Conservation (phyloP, 1,284 basidiomycete genomes). For the Trichosporon faecale region DNA sequence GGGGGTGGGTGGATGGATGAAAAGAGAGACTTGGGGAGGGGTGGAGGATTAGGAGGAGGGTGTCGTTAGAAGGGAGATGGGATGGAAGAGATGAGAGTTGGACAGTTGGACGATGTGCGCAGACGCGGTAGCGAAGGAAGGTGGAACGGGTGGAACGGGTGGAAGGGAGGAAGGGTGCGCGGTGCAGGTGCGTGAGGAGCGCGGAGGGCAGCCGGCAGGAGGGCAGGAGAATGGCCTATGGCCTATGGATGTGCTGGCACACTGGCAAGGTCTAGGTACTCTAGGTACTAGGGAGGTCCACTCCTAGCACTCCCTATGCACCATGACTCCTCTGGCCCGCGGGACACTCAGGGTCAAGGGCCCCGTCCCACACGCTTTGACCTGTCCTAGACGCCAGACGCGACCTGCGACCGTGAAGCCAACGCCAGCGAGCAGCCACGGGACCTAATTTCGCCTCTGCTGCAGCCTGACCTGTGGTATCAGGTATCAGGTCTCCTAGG, state of each 20-base stretch:
- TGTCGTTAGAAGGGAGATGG: background rate
- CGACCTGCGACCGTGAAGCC: background rate
- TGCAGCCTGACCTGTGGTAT: background rate
- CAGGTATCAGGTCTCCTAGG: slow-evolving; percentile 3
- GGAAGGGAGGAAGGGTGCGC: slow-evolving; percentile 1
- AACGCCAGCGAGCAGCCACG: background rate
- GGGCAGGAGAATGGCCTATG: background rate
- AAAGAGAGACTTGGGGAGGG: slow-evolving; percentile 2
- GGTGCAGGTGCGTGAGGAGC: background rate
- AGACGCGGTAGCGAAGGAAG: slow-evolving; percentile 4
- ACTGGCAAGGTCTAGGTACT: background rate
- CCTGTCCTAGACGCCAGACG: slow-evolving; percentile 1
- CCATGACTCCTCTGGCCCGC: background rate
- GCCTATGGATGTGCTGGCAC: slow-evolving; percentile 7
- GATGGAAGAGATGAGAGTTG: background rate
- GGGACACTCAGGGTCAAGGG: slow-evolving; percentile 8
- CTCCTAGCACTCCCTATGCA: background rate
- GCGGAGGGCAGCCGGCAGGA: background rate
- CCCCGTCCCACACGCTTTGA: slow-evolving; percentile 12
- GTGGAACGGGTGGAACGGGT: too few species aligned
- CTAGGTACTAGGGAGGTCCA: background rate
- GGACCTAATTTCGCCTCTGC: background rate
- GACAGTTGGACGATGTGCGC: background rate
- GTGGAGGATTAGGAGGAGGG: background rate
- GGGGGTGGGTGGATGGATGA: slow-evolving; percentile 12